Base-by-base conservation (phyloP, 768 basidiomycete species). In the Hygrocybe punicea region DNA sequence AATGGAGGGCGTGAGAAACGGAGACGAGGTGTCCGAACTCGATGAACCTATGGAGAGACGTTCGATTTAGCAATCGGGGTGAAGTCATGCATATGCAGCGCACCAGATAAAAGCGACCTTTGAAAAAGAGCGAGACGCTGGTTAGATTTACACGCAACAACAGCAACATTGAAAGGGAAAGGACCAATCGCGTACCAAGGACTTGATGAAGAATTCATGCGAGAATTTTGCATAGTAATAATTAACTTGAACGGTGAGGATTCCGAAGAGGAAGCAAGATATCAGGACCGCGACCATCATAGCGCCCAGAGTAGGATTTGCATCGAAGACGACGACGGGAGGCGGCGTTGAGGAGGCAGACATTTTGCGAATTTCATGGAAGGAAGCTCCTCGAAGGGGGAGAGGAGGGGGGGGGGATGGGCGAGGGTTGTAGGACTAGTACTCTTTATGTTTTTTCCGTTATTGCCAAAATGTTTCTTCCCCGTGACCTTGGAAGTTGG, bases 21-120 rank as follows among this genome's bases (percentile, higher is more conserved):
- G 66, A 63, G 1, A 69, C 48, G 2, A 69, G 70, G 62, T 70
- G 69, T 6, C 61, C 65, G 11, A 67, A 58, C 49, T 71, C 71
- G 1, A 67, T 35, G 7, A 67, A 21, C 69, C 69, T 69, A 24
- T n/a, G n/a, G 10, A 44, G 33, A 10, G 6, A 21, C 57, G 23
- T n/a, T 37, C 29, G n/a, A n/a, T n/a, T n/a, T n/a, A 19, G 35
- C 13, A 34, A 11, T 17, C 45, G 21, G 8, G 29, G 29, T 29
- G 29, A 29, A 29, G 29, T 29, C 8, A 4, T 29, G 29, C 4
- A 29, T 29, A 8, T n/a, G n/a, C n/a, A n/a, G n/a, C n/a, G n/a
- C 8, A 29, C 29, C 29, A 29, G 29, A 29, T 29, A 29, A 29
- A 29, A 29, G 29, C 29, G 4, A 29, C 29, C 29, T 29, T 29